These are phyloP conservation scores for Sapria himalayana DNA, from an alignment of 345 rosid genomes.

Conservation along the genomic window DNA sequence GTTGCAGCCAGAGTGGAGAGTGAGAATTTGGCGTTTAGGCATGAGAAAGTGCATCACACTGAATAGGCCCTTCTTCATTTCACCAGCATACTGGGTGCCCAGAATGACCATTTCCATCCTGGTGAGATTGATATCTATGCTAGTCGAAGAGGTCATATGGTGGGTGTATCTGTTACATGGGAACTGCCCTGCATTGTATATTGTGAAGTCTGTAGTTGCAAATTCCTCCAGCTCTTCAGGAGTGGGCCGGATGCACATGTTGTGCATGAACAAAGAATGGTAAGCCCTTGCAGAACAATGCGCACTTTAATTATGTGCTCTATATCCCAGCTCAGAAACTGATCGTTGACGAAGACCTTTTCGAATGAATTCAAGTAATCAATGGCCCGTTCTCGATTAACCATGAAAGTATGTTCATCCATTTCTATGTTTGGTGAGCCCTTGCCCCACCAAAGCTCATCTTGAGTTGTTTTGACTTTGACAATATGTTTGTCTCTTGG, in stretches of 20 bases:
- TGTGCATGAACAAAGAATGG: slow-evolving; percentile 96
- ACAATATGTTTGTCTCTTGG: slow-evolving; percentile 94
- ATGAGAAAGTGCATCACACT: slow-evolving; percentile 97
- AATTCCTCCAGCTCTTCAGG: slow-evolving; percentile 91
- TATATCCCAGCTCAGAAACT: slow-evolving; percentile 86
- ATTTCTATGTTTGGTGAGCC: slow-evolving; percentile 98
- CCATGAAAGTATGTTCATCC: slow-evolving; percentile 93
- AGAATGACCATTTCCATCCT: slow-evolving; percentile 98
- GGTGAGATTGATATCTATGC: slow-evolving; percentile 78
- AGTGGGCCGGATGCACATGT: slow-evolving; percentile 98
- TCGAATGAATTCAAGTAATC: slow-evolving; percentile 94
- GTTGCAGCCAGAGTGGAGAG: slow-evolving; percentile 95
- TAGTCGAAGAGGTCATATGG: slow-evolving; percentile 97
- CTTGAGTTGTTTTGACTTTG: slow-evolving; percentile 38
- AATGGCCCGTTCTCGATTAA: slow-evolving; percentile 92
- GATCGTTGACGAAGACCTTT: slow-evolving; percentile 90
- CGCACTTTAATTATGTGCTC: slow-evolving; percentile 83
- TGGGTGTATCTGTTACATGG: slow-evolving; percentile 97
- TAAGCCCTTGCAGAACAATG: slow-evolving; percentile 97
- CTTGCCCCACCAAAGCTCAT: slow-evolving; percentile 98
- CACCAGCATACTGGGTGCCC: slow-evolving; percentile 97
- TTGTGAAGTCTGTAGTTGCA: slow-evolving; percentile 96
- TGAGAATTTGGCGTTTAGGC: slow-evolving; percentile 92
- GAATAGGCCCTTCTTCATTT: slow-evolving; percentile 99
- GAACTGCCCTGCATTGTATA: slow-evolving; percentile 97